These are phyloP conservation scores for Pyrenula massariospora DNA, from an alignment of 495 filamentous ascomycete species.

Conservation along the genomic window DNA sequence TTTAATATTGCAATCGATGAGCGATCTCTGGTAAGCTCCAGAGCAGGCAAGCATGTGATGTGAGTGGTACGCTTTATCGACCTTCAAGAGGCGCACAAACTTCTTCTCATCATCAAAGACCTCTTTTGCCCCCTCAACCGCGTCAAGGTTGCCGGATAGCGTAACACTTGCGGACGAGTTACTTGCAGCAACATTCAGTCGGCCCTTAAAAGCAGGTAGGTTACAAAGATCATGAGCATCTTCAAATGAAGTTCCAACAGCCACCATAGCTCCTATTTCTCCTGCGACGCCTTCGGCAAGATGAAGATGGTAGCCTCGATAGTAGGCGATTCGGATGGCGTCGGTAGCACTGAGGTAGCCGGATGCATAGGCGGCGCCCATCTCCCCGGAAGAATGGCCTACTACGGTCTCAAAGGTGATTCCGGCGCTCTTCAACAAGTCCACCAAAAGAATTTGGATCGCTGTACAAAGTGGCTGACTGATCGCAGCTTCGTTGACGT, in stretches of 20 bases:
- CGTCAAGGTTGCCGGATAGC: constrained; percentile 29
- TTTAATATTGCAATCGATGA: constrained; percentile 11
- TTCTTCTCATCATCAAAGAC: constrained; percentile 30
- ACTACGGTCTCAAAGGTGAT: constrained; percentile 16
- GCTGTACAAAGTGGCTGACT: constrained; percentile 6
- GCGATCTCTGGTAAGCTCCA: constrained; percentile 21
- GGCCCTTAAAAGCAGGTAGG: constrained; percentile 18
- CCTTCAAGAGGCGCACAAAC: constrained; percentile 24
- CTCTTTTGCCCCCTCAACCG: constrained; percentile 24
- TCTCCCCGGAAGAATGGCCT: constrained; percentile 31
- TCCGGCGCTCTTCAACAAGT: constrained; percentile 16
- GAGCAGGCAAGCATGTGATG: constrained; percentile 38
- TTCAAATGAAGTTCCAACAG: constrained; percentile 12
- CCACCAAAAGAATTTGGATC: constrained; percentile 21
- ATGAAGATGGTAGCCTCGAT: neutral
- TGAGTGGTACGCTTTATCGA: constrained; percentile 51
- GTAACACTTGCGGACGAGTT: constrained; percentile 25
- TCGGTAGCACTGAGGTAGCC: neutral
- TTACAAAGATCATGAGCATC: constrained; percentile 19
- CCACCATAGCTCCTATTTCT: constrained; percentile 5
- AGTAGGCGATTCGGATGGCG: constrained; percentile 2
- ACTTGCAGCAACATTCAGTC: constrained; percentile 20
- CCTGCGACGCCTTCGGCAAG: neutral
- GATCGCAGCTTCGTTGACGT: constrained; percentile 6
- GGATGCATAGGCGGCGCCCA: constrained; percentile 18